Conservation (phyloP, 2,329 filamentous ascomycete species). For the Didymella pinodella region DNA sequence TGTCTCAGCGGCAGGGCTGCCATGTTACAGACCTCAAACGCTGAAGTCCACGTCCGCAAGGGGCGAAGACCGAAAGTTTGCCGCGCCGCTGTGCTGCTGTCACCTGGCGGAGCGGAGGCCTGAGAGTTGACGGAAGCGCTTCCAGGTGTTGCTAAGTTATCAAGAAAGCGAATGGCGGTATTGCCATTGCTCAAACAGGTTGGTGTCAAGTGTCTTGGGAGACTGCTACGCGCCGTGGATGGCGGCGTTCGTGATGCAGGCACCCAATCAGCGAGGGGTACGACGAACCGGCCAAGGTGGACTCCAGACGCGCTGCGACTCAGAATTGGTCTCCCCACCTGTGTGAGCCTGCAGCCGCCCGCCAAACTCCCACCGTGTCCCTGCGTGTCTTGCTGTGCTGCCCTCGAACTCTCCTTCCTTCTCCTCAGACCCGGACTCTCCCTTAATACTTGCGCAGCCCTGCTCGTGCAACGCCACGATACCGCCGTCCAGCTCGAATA, state of each 20-base stretch:
- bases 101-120: conserved; percentile 17
- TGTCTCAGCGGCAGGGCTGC: conserved; percentile 45
- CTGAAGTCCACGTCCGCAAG: conserved; percentile 28
- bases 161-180: conserved; percentile 33
- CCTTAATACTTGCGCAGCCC: conserved; percentile 33
- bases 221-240: conserved; percentile 46
- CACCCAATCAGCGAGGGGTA: conserved; percentile 40
- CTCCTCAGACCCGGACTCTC: conserved; percentile 32
- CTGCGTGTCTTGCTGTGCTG: conserved; percentile 39
- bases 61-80: conserved; percentile 22
- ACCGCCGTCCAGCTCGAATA: conserved; percentile 16
- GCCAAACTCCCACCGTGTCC: conserved; percentile 43
- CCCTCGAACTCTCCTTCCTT: conserved; percentile 40
- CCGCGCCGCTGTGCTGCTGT: conserved; percentile 24
- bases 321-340: conserved; percentile 50
- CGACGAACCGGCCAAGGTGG: conserved; percentile 43
- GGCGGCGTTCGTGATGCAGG: conserved; percentile 33
- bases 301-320: conserved; percentile 48
- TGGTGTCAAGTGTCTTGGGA: conserved; percentile 34
- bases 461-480: conserved; percentile 21
- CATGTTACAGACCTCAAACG: conserved; percentile 52
- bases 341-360: conserved; percentile 48
- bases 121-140: conserved; percentile 24
- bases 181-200: conserved; percentile 40
- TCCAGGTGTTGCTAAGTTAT: conserved; percentile 23